Evolutionary conservation across 1,284 basidiomycete species (phyloP).

Genomic region (Malassezia globosa): DNA sequence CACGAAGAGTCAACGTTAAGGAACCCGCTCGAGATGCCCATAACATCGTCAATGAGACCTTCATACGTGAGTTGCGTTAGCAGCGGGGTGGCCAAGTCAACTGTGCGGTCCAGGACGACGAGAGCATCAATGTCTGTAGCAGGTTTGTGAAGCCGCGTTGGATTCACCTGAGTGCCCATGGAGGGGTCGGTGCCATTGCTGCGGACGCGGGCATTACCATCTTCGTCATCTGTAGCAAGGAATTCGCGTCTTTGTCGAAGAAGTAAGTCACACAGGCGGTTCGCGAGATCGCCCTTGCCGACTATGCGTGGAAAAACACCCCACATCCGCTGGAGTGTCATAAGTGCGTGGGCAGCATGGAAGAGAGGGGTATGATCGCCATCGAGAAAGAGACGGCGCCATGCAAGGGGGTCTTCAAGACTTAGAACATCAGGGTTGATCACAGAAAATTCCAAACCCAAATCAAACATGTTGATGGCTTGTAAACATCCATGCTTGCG

Average conservation of each 20-base stretch:
- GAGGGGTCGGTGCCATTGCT: no score
- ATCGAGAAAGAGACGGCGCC: conserved; percentile 54
- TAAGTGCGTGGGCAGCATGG: conserved; percentile 74
- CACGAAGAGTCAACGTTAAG: conserved; percentile 78
- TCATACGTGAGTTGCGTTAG: conserved; percentile 94
- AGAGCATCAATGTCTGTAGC: conserved; percentile 63
- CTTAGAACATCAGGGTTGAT: conserved; percentile 62
- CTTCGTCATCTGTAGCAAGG: conserved; percentile 40
- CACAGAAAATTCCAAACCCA: conserved; percentile 84
- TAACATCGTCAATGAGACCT: conserved; percentile 85
- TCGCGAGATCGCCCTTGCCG: conserved; percentile 80
- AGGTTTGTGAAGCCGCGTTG: conserved; percentile 25
- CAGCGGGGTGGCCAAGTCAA: conserved; percentile 92
- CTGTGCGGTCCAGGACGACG: conserved; percentile 75
- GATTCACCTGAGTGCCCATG: no score
- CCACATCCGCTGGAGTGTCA: conserved; percentile 72
- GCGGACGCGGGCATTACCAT: not conserved
- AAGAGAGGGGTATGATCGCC: conserved; percentile 85
- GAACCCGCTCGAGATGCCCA: conserved; percentile 80
- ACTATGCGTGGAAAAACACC: conserved; percentile 83
- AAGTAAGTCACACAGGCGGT: conserved; percentile 62
- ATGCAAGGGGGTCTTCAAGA: conserved; percentile 33
- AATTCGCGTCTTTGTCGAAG: conserved; percentile 54
- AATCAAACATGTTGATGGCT: conserved; percentile 51
- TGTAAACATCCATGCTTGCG: conserved; percentile 20